These are phyloP conservation scores for Nannochloropsis granulata DNA, from an alignment of 108 stramenopile genomes.

Conservation along the genomic window DNA sequence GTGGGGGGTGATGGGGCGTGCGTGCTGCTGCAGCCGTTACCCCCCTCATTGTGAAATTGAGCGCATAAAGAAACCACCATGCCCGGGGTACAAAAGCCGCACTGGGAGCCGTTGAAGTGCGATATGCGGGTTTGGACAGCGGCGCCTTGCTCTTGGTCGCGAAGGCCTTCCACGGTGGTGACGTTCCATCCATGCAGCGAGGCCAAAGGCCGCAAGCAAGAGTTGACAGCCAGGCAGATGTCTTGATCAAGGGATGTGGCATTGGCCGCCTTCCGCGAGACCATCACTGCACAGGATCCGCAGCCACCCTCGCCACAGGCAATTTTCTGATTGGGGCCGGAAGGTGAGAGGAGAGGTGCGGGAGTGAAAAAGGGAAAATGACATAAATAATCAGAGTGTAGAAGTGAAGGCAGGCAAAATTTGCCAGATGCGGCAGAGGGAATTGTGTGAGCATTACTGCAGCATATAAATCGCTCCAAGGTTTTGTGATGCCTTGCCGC, in stretches of 20 bases:
- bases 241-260: no score
- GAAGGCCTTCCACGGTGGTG: constrained; percentile 27
- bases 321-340: neutral
- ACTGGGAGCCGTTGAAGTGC: constrained; percentile 11
- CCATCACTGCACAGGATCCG: constrained; percentile 24
- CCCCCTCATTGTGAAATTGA: neutral
- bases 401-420: no score
- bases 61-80: constrained; percentile 11
- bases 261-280: neutral
- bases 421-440: no score
- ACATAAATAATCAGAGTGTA: no score
- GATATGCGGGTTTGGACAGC: constrained; percentile 7
- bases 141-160: neutral
- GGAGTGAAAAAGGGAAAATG: neutral
- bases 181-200: neutral
- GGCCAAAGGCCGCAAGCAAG: constrained; percentile 15
- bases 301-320: constrained; percentile 35
- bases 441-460: no score
- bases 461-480: no score
- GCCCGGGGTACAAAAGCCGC: constrained; percentile 33
- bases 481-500: no score
- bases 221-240: constrained; percentile 3
- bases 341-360: neutral
- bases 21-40: neutral
- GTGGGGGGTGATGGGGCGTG: neutral